These are phyloP conservation scores for Leccinum holopus DNA, from an alignment of 1,284 basidiomycete genomes.

Conservation along the genomic window DNA sequence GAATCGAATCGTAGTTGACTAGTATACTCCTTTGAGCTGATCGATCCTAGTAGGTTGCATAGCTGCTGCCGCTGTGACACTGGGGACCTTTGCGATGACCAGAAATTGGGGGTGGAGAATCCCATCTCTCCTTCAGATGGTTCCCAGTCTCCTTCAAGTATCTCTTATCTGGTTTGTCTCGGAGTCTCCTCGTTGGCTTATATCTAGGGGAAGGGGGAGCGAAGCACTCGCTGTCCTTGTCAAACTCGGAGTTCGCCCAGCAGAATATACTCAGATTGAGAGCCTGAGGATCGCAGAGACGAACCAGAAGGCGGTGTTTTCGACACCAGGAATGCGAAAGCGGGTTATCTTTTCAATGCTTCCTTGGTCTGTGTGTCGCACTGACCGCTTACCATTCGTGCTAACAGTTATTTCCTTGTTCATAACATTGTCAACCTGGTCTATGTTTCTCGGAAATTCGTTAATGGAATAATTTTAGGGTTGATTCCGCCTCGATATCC, in stretches of 20 bases:
- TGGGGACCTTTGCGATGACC: neutral
- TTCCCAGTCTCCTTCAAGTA: neutral
- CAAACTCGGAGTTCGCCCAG: neutral
- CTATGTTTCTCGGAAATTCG: neutral
- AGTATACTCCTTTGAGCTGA: neutral
- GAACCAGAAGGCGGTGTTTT: neutral
- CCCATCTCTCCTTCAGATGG: neutral
- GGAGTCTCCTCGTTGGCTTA: neutral
- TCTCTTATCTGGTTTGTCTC: neutral
- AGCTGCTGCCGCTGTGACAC: neutral
- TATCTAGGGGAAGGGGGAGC: neutral
- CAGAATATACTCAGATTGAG: neutral
- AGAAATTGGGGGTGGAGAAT: neutral
- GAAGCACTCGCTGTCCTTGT: neutral
- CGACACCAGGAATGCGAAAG: neutral
- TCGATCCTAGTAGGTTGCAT: neutral
- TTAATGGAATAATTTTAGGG: neutral
- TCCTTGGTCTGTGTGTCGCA: neutral
- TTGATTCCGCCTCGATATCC: neutral
- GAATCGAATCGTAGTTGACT: neutral
- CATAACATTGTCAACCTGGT: neutral
- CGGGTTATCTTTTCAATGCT: neutral
- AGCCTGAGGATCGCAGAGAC: neutral
- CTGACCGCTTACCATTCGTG: neutral
- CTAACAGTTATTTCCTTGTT: neutral